Percentiles rank a stretch among this genome's conserved stretches.
phyloP scores from a whole-genome alignment of 306 rosid genomes.

The Lotus japonicus region DNA sequence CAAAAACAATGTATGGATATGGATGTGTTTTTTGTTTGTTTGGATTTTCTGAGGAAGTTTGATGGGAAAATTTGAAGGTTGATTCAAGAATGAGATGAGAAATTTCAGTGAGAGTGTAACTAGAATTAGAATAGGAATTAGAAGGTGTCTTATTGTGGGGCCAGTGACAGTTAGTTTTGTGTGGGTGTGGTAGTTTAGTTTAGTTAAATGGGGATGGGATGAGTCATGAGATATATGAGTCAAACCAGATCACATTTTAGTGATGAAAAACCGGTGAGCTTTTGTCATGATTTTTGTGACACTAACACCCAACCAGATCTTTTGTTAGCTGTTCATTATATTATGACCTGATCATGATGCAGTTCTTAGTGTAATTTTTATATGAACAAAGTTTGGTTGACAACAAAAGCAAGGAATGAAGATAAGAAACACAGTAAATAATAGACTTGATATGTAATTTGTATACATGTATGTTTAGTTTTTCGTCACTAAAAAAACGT shows the following conservation, averaged over 20 bases:
- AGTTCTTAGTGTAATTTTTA: background rate
- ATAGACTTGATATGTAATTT: too few species aligned
- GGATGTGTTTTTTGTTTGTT: too few species aligned
- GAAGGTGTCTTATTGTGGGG: background rate
- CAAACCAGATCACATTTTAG: background rate
- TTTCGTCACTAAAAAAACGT: too few species aligned
- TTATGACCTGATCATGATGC: background rate
- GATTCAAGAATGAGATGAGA: background rate
- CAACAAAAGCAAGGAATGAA: too few species aligned
- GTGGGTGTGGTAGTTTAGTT: background rate
- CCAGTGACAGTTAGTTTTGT: background rate
- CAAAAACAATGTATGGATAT: too few species aligned
- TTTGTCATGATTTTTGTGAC: conserved; percentile 1
- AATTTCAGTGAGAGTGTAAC: background rate
- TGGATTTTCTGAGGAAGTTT: too few species aligned
- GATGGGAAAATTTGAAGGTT: too few species aligned
- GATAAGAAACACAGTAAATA: too few species aligned
- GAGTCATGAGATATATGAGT: background rate
- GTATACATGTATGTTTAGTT: too few species aligned
- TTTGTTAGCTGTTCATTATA: background rate
- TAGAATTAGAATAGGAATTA: background rate
- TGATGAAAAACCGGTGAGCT: background rate
- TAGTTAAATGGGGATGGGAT: background rate
- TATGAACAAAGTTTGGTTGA: too few species aligned
- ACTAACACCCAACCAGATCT: background rate